phyloP scores from a whole-genome alignment of 2,329 filamentous ascomycete species.

The Xylariaceae sp. region DNA sequence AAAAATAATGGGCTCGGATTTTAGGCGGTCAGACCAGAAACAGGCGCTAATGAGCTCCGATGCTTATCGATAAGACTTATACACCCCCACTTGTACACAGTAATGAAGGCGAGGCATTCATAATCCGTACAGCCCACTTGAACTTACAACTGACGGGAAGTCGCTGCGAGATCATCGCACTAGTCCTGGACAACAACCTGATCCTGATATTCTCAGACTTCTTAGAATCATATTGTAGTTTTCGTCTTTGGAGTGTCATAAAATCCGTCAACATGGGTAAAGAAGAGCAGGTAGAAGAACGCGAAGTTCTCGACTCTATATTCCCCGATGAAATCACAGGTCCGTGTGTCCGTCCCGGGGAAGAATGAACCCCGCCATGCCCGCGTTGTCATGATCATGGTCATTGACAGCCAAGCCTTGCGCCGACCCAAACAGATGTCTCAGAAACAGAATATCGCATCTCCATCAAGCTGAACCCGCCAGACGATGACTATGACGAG shows the following conservation, averaged over 20 bases:
- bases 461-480: conserved; percentile 75
- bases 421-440: conserved; percentile 56
- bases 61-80: conserved; percentile 11
- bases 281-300: conserved; percentile 93
- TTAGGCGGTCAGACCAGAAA: conserved; percentile 32
- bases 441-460: conserved; percentile 87
- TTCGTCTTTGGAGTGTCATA: background rate
- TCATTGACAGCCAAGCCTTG: conserved; percentile 6
- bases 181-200: background rate
- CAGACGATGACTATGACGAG: conserved; percentile 56
- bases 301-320: conserved; percentile 95
- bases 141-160: background rate
- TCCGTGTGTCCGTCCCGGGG: conserved; percentile 35
- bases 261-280: conserved; percentile 48
- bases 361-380: conserved; percentile 10
- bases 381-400: background rate
- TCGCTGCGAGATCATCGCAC: background rate
- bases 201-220: background rate
- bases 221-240: background rate
- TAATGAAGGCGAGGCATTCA: background rate
- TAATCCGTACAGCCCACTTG: background rate
- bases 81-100: background rate
- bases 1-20: conserved; percentile 24
- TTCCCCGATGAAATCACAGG: conserved; percentile 97
- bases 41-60: no score